Evolutionary conservation across 345 rosid genomes (phyloP), one percentile per base, ranked within the genome.

Genomic region (Chamaenerion angustifolium): DNA sequence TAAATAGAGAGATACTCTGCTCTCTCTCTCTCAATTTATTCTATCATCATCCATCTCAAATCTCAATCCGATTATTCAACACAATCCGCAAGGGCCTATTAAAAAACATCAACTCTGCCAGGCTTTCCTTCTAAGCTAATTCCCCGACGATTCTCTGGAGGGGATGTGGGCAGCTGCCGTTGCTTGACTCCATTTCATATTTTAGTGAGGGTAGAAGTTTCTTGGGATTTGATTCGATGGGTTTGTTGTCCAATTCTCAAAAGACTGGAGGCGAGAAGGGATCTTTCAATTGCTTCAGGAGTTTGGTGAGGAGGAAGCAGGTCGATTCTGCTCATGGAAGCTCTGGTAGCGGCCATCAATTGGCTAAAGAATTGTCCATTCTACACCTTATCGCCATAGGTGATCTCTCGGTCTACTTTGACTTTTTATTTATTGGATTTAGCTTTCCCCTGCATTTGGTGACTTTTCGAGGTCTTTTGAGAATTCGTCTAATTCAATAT

Each of bases 311-410:
- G 71, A 77, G 95, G 62, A 85, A 85, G 66, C 84, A 77, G 66
- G 87, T 85, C 57, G 95, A 85, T 68, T 79, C 85, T 51, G 74
- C 63, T 65, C 61, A 66, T 65, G 46, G 45, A 0, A 51, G 18
- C 16, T 56, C 64, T 6, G 60, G 63, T 46, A 21, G 53, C 4
- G 68, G 64, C 44, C 80, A 65, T 16, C 78, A 75, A 40, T 73
- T 85, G 63, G 90, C 95, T 53, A 79, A 68, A 71, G 81, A 75
- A 60, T 61, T 85, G 54, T 66, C 89, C 23, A 69, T 57, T 17
- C 51, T 81, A 53, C 85, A 85, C 71, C 82, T 85, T 46, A 77
- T 76, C 54, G 85, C 85, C 55, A 79, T 85, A 65, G 95, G 95
- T 85, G 78, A 61, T 12, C 7, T 0, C 10, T 21, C 18, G 27